Conservation (phyloP, 73 alveolate species). For the Paramecium tetraurelia region DNA sequence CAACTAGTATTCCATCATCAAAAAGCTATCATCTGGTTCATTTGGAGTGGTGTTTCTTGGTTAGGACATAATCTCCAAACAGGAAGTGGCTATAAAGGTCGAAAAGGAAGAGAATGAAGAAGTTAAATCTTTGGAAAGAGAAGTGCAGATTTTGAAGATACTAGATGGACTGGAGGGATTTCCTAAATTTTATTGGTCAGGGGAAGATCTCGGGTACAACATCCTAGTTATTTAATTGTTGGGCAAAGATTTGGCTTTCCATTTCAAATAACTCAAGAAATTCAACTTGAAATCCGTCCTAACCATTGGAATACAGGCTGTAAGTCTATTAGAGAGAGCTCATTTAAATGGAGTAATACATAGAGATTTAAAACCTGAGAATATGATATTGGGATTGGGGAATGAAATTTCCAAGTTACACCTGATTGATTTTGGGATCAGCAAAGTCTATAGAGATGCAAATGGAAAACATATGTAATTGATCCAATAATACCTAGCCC, state of each 20-base stretch:
- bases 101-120: slow-evolving; percentile 65
- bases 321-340: slow-evolving; percentile 32
- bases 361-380: slow-evolving; percentile 64
- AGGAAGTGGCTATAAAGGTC: slow-evolving; percentile 56
- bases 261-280: slow-evolving; percentile 50
- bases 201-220: slow-evolving; percentile 53
- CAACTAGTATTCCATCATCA: slow-evolving; percentile 29
- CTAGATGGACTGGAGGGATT: slow-evolving; percentile 52
- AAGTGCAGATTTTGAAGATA: slow-evolving; percentile 46
- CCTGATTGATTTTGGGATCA: slow-evolving; percentile 55
- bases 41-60: slow-evolving; percentile 88
- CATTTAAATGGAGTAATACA: slow-evolving; percentile 57
- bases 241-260: slow-evolving; percentile 58
- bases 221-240: slow-evolving; percentile 42
- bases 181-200: slow-evolving; percentile 59
- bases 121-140: slow-evolving; percentile 53
- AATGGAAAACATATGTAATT: slow-evolving; percentile 56
- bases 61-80: slow-evolving; percentile 14
- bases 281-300: slow-evolving; percentile 54
- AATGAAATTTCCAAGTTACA: slow-evolving; percentile 38
- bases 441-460: slow-evolving; percentile 55
- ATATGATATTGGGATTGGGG: slow-evolving; percentile 56
- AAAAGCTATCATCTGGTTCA: slow-evolving; percentile 88
- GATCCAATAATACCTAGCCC: background rate
- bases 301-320: slow-evolving; percentile 12